Evolutionary conservation across 805 yeast genomes (phyloP), one percentile per base, ranked within the genome.

Genomic region (Metschnikowia similis): DNA sequence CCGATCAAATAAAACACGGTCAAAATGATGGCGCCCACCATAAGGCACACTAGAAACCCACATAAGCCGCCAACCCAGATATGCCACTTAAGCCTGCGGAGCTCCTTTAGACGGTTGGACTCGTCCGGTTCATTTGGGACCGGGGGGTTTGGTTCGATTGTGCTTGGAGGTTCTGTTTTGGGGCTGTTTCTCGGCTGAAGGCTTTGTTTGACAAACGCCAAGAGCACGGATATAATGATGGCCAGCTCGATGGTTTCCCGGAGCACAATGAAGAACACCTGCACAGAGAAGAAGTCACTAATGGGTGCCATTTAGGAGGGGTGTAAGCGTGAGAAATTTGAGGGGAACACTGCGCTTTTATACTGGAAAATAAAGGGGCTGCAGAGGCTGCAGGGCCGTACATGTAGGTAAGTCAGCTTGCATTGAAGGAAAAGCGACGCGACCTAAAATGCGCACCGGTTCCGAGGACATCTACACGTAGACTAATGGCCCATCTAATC

Each of bases 1-100:
- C 76, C 78, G 6, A 75, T 51, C n/a, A 62, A 54, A 51, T 74
- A 74, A 50, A 75, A 75, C 11, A 72, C 63, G 10, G 64, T 51
- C 35, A 75, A 62, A 32, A 75, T 71, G 4, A 66, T 57, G 8
- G 71, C 62, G 0, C 80, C 80, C 31, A 75, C 62, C 5, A 74
- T 32, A 11, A 74, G 56, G 52, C 80, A 75, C 37, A 63, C 61
- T 1, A 65, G 54, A 35, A 75, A 56, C 1, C 80, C 80, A 6
- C 66, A 49, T 4, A 73, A 48, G 3, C 77, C 77, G 4, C 80
- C 80, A 1, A 64, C 48, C 79, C 79, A 75, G 26, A 75, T 67
- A 55, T 74, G 79, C 17, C 67, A 46, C 36, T 60, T 63, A 38
- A 75, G 63, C 7, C 47, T 44, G 27, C 29, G 41, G 16, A 51